Evolutionary conservation across 1,284 basidiomycete species (phyloP).

Genomic region (Fereydounia khargensis): DNA sequence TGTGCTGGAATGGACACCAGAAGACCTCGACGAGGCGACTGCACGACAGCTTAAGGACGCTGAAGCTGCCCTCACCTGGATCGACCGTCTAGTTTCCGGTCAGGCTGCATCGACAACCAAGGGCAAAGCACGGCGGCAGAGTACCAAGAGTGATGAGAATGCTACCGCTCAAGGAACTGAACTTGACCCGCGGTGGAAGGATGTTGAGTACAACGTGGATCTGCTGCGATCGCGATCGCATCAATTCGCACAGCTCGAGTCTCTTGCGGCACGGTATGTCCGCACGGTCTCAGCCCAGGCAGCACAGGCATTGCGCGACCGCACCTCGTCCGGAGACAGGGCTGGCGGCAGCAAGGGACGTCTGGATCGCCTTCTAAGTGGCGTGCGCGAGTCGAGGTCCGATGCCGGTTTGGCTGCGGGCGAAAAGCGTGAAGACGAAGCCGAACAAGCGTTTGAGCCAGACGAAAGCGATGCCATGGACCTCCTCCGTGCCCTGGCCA

Average conservation of each 20-base stretch:
- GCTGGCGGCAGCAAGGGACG: slow-evolving; percentile 16
- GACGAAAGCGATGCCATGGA: slow-evolving; percentile 40
- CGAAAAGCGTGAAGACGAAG: background rate
- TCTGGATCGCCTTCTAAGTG: slow-evolving; percentile 29
- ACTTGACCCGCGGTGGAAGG: slow-evolving; percentile 30
- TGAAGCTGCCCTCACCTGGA: slow-evolving; percentile 19
- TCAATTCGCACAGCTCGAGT: slow-evolving; percentile 32
- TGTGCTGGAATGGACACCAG: slow-evolving; percentile 18
- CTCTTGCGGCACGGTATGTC: slow-evolving; percentile 24
- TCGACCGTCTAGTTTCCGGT: slow-evolving; percentile 3
- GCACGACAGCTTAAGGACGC: slow-evolving; percentile 27
- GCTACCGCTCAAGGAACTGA: slow-evolving; percentile 40
- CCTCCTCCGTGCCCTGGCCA: slow-evolving; percentile 22
- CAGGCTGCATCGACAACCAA: slow-evolving; percentile 1
- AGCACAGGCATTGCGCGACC: slow-evolving; percentile 31
- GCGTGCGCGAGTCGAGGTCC: slow-evolving; percentile 29
- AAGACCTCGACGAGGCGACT: slow-evolving; percentile 22
- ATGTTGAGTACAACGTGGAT: slow-evolving; percentile 37
- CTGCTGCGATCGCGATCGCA: slow-evolving; percentile 28
- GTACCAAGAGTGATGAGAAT: no score
- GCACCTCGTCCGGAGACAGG: slow-evolving; percentile 23
- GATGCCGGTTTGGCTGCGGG: slow-evolving; percentile 1
- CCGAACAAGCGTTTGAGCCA: slow-evolving; percentile 14
- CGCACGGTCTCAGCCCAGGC: slow-evolving; percentile 34
- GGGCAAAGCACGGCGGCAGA: slow-evolving; percentile 9